Base-by-base conservation (phyloP, 176 grass and related monocot genomes). In the Secale cereale region DNA sequence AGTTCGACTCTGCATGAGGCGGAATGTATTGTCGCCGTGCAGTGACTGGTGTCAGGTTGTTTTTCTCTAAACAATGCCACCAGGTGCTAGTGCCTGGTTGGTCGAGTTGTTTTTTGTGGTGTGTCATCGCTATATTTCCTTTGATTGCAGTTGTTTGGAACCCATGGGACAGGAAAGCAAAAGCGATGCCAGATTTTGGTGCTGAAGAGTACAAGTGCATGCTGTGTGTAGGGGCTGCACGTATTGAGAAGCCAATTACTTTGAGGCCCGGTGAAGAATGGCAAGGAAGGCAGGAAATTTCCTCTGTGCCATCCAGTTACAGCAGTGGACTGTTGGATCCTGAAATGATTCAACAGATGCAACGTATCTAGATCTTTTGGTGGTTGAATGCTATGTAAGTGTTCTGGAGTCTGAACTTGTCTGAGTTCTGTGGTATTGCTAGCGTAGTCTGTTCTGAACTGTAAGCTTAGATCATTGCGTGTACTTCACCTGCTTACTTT, bases 141-240 rank as follows among this genome's bases (percentile, higher is more conserved):
- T 74, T 43, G 16, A 10, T 31, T 69, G 72, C 74, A 94, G 92
- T 94, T 77, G 83, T 94, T 68, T 94, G 94, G 92, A 97, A 92
- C 76, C 94, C 90, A 60, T 97, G 92, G 94, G 92, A 91, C 60
- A 92, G 83, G 76, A 97, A 97, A 69, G 90, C 92, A 25, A 94
- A 89, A 83, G 77, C 92, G 13, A 89, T 97, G 78, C 40, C 77
- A 17, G 92, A 94, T 91, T 91, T 92, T 62, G 92, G 86, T 9
- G 88, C 87, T 17, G 92, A 91, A 1, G 94, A 92, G 63, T 94
- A 92, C 82, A 92, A 85, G 59, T 72, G 79, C 31, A 92, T 97
- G 92, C 40, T 97, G 6, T 94, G 92, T 76, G 87, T 92, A 16
- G 94, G 91, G 43, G 80, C 92, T 35, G 92, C 90, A 31, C 60